Evolutionary conservation across 1,139 yeast species (phyloP).

Genomic region (Meyerozyma smithsonii): DNA sequence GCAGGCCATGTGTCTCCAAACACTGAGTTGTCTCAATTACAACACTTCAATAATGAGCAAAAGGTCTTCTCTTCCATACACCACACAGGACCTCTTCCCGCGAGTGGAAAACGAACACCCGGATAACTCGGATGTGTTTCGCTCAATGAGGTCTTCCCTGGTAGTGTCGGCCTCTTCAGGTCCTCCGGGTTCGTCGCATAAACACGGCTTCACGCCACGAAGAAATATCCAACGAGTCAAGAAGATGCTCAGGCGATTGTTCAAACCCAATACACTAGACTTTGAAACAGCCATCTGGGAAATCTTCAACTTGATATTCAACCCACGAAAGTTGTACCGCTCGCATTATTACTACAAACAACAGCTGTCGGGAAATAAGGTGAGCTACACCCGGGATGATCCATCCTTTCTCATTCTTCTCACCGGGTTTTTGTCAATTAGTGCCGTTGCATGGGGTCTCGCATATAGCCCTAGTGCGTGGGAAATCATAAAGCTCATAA

Average conservation of each 20-base stretch:
- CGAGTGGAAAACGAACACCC: slow-evolving; percentile 15
- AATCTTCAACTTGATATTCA: slow-evolving; percentile 63
- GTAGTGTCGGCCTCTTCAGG: slow-evolving; percentile 17
- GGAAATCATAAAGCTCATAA: slow-evolving; percentile 58
- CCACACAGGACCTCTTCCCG: slow-evolving; percentile 37
- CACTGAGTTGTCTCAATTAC: not conserved
- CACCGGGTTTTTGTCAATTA: slow-evolving; percentile 56
- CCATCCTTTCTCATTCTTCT: slow-evolving; percentile 79
- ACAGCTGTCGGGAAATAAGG: slow-evolving; percentile 24
- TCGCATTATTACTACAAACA: slow-evolving; percentile 70
- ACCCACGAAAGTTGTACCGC: slow-evolving; percentile 79
- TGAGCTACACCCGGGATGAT: slow-evolving; percentile 79
- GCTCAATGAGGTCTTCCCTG: slow-evolving; percentile 18
- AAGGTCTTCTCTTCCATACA: slow-evolving; percentile 30
- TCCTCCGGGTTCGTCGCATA: not conserved
- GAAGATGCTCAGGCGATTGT: slow-evolving; percentile 37
- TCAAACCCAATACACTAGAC: slow-evolving; percentile 78
- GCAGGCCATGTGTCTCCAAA: not conserved
- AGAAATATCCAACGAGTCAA: slow-evolving; percentile 12
- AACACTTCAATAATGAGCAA: slow-evolving; percentile 10
- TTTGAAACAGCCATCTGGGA: slow-evolving; percentile 95
- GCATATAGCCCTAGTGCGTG: slow-evolving; percentile 64
- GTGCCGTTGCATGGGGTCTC: slow-evolving; percentile 89
- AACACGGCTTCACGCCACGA: slow-evolving; percentile 3
- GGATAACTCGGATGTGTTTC: slow-evolving; percentile 16